These are phyloP conservation scores for Cicer cuneatum DNA, from an alignment of 306 rosid genomes.

Conservation along the genomic window DNA sequence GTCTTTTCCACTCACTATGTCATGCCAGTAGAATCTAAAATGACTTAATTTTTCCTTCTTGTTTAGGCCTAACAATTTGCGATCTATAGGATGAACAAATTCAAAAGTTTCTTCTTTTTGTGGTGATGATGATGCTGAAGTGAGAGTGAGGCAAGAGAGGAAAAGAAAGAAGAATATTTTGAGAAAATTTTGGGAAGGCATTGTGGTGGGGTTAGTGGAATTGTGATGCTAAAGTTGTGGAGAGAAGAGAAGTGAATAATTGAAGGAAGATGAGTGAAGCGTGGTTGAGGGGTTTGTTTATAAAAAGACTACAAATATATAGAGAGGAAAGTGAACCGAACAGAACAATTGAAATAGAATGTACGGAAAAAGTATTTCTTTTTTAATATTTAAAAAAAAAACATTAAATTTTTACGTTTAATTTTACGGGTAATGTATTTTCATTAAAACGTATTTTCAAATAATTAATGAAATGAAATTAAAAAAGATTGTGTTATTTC, in stretches of 20 bases:
- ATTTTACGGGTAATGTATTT: no score
- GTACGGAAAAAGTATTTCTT: no score
- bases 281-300: no score
- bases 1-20: slow-evolving; percentile 46
- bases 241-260: neutral
- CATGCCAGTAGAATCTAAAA: slow-evolving; percentile 70
- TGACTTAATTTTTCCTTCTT: slow-evolving; percentile 62
- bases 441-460: no score
- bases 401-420: no score
- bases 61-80: slow-evolving; percentile 45
- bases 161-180: slow-evolving; percentile 31
- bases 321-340: no score
- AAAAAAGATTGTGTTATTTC: no score
- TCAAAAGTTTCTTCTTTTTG: neutral
- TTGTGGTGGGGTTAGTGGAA: slow-evolving; percentile 1
- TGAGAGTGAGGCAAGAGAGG: slow-evolving; percentile 8
- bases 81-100: slow-evolving; percentile 49
- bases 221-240: slow-evolving; percentile 18
- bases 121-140: neutral
- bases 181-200: slow-evolving; percentile 34
- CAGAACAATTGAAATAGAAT: no score
- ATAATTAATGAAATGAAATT: no score
- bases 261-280: no score
- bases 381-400: no score
- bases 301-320: no score